These are phyloP conservation scores for Filobasidium wieringae DNA, from an alignment of 768 basidiomycete species.

Conservation along the genomic window DNA sequence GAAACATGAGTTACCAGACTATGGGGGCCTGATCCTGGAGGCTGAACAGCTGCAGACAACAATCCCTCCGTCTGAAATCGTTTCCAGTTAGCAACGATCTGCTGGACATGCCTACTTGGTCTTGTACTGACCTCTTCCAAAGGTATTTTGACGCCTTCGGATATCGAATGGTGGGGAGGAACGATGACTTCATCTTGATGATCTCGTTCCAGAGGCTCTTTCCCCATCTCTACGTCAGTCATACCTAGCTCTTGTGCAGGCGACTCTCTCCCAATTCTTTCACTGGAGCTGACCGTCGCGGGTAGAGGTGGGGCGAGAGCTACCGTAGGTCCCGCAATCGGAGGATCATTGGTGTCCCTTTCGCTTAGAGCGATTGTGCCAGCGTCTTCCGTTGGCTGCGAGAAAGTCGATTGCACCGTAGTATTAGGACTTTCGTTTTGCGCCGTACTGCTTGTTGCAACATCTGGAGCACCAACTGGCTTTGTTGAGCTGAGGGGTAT, in stretches of 20 bases:
- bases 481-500: too few species aligned
- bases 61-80: constrained; percentile 56
- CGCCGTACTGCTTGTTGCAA: too few species aligned
- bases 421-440: too few species aligned
- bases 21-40: constrained; percentile 64
- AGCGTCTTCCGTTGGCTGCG: too few species aligned
- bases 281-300: too few species aligned
- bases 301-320: neutral
- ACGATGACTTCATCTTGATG: neutral
- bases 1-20: constrained; percentile 35
- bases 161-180: neutral
- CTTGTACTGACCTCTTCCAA: constrained; percentile 8
- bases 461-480: too few species aligned
- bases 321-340: neutral
- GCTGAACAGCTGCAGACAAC: constrained; percentile 81
- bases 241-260: neutral
- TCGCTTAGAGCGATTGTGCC: too few species aligned
- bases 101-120: neutral
- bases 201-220: neutral
- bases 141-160: neutral
- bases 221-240: neutral
- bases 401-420: too few species aligned
- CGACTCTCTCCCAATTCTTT: neutral
- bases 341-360: neutral
- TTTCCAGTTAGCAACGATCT: neutral